A percentile compares a stretch with the other conserved stretches of the same genome.
Conservation (phyloP, 768 basidiomycete genomes). For the Mycena venus region DNA sequence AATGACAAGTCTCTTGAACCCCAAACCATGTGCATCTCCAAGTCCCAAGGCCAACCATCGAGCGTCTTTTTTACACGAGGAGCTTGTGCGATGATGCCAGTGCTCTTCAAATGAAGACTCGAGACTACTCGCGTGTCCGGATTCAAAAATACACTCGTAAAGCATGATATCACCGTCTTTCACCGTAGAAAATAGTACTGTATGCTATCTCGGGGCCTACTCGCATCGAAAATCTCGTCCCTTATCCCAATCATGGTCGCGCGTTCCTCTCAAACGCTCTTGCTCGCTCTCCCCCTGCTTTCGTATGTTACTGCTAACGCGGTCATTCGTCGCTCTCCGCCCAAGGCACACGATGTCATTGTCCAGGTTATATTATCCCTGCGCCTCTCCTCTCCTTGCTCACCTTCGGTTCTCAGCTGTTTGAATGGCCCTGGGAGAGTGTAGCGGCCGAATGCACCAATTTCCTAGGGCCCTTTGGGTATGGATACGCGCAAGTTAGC, state of each 20-base stretch:
- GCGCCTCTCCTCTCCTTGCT: slow-evolving; percentile 10
- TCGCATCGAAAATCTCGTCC: slow-evolving; percentile 8
- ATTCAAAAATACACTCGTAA: slow-evolving; percentile 5
- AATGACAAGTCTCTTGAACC: slow-evolving; percentile 22
- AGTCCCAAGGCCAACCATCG: slow-evolving; percentile 3
- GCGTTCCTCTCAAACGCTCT: slow-evolving; percentile 16
- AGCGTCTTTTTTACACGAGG: background rate
- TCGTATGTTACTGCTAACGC: slow-evolving; percentile 22
- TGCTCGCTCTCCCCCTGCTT: slow-evolving; percentile 17
- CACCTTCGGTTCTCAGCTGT: slow-evolving; percentile 22
- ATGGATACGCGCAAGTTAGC: slow-evolving; percentile 52
- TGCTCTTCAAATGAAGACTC: slow-evolving; percentile 16
- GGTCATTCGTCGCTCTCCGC: slow-evolving; percentile 19
- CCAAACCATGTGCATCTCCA: slow-evolving; percentile 26
- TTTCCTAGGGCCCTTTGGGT: slow-evolving; percentile 58
- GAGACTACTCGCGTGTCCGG: slow-evolving; percentile 5
- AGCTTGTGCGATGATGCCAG: slow-evolving; percentile 13
- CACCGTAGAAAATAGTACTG: background rate
- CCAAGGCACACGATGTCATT: slow-evolving; percentile 22
- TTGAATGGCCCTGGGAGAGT: slow-evolving; percentile 41
- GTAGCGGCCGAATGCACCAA: slow-evolving; percentile 57
- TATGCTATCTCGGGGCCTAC: slow-evolving; percentile 6
- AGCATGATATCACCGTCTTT: background rate
- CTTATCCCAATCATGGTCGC: slow-evolving; percentile 10
- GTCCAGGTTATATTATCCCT: slow-evolving; percentile 23